Evolutionary conservation across 78 protist species (phyloP).

Genomic region (Dictyostelium firmibasis): DNA sequence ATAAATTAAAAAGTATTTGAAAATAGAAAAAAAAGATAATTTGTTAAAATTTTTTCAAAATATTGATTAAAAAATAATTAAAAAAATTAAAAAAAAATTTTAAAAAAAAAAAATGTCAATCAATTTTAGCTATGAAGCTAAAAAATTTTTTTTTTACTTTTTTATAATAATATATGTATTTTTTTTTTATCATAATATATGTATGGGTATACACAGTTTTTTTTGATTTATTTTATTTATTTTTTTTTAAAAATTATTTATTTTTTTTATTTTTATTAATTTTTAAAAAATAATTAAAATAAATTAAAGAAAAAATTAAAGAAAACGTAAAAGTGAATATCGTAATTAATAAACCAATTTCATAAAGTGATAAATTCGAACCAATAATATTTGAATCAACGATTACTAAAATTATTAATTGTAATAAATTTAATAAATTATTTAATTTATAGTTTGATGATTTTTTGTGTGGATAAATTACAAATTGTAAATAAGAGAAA

Average conservation of each 20-base stretch:
- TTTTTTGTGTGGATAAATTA: not conserved
- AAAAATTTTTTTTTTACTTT: no score
- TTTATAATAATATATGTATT: no score
- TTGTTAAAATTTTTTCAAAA: no score
- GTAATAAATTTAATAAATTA: not conserved
- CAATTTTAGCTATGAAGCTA: no score
- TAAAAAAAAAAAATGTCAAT: no score
- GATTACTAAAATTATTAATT: not conserved
- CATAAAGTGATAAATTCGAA: not conserved
- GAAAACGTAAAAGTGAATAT: not conserved
- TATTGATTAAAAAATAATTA: no score
- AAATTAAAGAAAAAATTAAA: not conserved
- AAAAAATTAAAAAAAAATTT: no score
- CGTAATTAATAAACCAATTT: not conserved
- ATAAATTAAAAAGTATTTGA: no score
- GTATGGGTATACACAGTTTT: no score
- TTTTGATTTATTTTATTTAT: no score
- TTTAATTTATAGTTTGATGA: not conserved
- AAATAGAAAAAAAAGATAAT: no score
- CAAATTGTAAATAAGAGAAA: not conserved
- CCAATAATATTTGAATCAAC: not conserved
- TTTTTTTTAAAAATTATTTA: not conserved
- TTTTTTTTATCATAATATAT: no score
- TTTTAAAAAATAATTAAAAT: not conserved
- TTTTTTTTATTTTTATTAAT: not conserved